phyloP scores from a whole-genome alignment of 306 rosid genomes.

The Medicago truncatula region DNA sequence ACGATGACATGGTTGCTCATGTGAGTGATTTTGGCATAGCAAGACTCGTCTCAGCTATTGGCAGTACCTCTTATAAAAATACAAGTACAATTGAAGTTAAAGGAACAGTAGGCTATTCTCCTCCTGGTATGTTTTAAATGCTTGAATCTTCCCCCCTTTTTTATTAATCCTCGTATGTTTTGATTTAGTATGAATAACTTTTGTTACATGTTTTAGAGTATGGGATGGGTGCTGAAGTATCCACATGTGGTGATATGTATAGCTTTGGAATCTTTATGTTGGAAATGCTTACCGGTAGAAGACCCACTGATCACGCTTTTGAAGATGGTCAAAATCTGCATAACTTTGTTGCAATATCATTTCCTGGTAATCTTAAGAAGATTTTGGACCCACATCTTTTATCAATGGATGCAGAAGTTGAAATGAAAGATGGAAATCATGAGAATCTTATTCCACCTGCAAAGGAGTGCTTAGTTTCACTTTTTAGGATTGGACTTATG shows the following conservation, averaged over 20 bases:
- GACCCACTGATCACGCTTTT: background rate
- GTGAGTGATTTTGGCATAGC: too few species aligned
- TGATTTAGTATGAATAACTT: too few species aligned
- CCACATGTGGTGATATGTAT: background rate
- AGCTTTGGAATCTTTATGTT: background rate
- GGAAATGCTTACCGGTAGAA: background rate
- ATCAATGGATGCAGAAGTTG: too few species aligned
- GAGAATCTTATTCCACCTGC: background rate
- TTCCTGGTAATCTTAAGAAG: background rate
- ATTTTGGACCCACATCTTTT: background rate
- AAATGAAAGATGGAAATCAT: background rate
- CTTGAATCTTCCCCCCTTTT: too few species aligned
- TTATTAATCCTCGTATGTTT: too few species aligned
- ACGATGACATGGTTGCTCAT: too few species aligned
- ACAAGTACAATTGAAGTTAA: too few species aligned
- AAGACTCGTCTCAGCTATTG: too few species aligned
- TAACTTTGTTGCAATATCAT: background rate
- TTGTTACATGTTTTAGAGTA: background rate
- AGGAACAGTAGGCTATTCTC: too few species aligned
- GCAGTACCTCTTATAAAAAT: too few species aligned
- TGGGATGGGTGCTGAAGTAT: background rate
- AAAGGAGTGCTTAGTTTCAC: background rate
- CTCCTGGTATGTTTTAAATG: too few species aligned
- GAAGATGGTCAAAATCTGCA: constrained; percentile 9
- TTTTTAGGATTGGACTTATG: background rate